These are phyloP conservation scores for Xylariales sp. DNA, from an alignment of 2,329 filamentous ascomycete species.

Conservation along the genomic window DNA sequence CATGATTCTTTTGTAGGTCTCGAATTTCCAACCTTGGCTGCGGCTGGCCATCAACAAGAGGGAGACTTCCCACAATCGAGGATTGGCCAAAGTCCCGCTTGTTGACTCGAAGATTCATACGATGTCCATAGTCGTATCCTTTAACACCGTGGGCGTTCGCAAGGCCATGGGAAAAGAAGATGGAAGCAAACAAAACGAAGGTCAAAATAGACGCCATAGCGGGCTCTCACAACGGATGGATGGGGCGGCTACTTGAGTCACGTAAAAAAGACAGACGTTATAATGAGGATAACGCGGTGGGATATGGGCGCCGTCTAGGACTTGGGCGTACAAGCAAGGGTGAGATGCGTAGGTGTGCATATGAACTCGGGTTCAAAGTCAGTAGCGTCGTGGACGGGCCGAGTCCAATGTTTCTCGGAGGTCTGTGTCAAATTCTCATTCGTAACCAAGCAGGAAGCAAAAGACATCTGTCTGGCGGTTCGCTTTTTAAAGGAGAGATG, in stretches of 20 bases:
- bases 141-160: constrained; percentile 29
- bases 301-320: not conserved
- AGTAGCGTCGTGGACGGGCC: not conserved
- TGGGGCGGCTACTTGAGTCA: constrained; percentile 8
- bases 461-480: not conserved
- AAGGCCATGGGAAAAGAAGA: constrained; percentile 28
- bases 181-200: constrained; percentile 23
- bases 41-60: constrained; percentile 54
- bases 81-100: constrained; percentile 54
- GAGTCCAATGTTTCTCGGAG: not conserved
- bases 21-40: constrained; percentile 74
- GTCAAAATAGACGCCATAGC: constrained; percentile 25
- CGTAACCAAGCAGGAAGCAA: constrained; percentile 19
- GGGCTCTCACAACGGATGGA: constrained; percentile 11
- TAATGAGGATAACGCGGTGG: not conserved
- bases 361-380: constrained; percentile 13
- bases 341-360: constrained; percentile 8
- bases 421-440: constrained; percentile 10
- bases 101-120: constrained; percentile 52
- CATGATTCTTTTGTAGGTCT: constrained; percentile 69
- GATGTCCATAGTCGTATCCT: constrained; percentile 64
- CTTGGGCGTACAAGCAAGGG: constrained; percentile 14
- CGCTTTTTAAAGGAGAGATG: not conserved
- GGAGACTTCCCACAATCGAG: constrained; percentile 57
- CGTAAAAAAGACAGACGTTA: constrained; percentile 8